These are phyloP conservation scores for Blastocystis sp. DNA, from an alignment of 352 stramenopile species.

Conservation along the genomic window DNA sequence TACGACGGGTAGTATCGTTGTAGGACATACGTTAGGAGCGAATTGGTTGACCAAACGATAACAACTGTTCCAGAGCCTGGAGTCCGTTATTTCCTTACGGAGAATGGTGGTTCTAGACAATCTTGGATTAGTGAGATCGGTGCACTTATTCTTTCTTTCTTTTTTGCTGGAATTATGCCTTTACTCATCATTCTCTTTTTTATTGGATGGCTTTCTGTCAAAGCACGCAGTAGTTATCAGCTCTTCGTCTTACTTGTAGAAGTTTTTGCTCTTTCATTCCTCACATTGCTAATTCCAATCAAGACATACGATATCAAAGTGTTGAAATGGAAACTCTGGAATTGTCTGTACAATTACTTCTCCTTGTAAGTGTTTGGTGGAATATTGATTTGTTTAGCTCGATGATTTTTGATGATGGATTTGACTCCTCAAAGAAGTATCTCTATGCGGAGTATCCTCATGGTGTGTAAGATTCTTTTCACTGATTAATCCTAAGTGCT, in stretches of 20 bases:
- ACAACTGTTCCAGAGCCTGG: not conserved
- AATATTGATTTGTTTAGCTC: not conserved
- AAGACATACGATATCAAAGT: constrained; percentile 36
- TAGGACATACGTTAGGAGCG: constrained; percentile 19
- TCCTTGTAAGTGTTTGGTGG: not conserved
- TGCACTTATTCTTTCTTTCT: constrained; percentile 11
- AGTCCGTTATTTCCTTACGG: constrained; percentile 46
- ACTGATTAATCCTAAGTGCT: not conserved
- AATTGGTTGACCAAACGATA: not conserved
- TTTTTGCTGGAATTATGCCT: not conserved
- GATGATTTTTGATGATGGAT: constrained; percentile 44
- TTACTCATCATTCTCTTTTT: not conserved
- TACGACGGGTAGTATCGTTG: constrained; percentile 10
- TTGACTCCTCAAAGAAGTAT: constrained; percentile 8
- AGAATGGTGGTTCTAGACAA: constrained; percentile 32
- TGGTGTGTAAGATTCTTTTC: not conserved
- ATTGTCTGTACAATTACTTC: constrained; percentile 48
- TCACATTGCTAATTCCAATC: constrained; percentile 31
- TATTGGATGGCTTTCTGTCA: constrained; percentile 42
- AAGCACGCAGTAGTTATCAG: not conserved
- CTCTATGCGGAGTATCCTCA: constrained; percentile 49
- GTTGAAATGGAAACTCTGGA: constrained; percentile 37
- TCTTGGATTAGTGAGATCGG: not conserved
- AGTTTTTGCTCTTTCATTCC: constrained; percentile 4
- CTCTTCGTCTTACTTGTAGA: not conserved